Evolutionary conservation across 768 basidiomycete species (phyloP), one percentile per base, ranked within the genome.

Genomic region (Neoboletus subvelutipes): DNA sequence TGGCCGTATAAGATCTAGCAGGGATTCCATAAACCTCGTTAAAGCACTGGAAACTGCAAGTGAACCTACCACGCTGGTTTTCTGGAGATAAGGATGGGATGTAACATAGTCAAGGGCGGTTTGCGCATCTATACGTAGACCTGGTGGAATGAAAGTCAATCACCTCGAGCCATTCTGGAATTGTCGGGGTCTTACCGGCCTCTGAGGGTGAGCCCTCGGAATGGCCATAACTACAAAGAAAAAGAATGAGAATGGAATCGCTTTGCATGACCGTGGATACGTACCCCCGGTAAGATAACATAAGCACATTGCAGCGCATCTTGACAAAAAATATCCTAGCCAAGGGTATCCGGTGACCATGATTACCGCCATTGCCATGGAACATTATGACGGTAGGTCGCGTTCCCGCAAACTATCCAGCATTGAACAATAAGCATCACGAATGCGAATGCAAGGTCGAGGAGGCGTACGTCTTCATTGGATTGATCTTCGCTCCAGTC

Each of bases 351-450:
- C 96, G 83, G 67, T 98, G 96, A 1, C 96, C 95, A 39, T 85
- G 78, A 62, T 92, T 93, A 15, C 90, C 90, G 0, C 85, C 90
- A 64, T 92, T 92, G 8, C 96, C 96, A 64, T 98, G 95, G 54
- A 97, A 93, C 85, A 98, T 91, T 49, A 98, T 71, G 2, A 98
- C 78, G 0, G 94, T 97, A 2, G 96, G 96, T 17, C 94, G 78
- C 43, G 69, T 71, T 0, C 76, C 67, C 17, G 78, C 75, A 58
- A 78, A 78, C 80, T 80, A 47, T 24, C 2, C 18, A 26, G 24
- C 2, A 18, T 26, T 1, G 0, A 31, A 18, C 11, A 40, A 22
- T 50, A 13, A 55, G 48, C 22, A 28, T 48, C 41, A 46, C 29
- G 28, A 33, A 31, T 15, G n/a, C 15, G 17, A 33, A 48, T 5